Evolutionary conservation across 208 protist genomes (phyloP).

Genomic region (Polymyxa betae): DNA sequence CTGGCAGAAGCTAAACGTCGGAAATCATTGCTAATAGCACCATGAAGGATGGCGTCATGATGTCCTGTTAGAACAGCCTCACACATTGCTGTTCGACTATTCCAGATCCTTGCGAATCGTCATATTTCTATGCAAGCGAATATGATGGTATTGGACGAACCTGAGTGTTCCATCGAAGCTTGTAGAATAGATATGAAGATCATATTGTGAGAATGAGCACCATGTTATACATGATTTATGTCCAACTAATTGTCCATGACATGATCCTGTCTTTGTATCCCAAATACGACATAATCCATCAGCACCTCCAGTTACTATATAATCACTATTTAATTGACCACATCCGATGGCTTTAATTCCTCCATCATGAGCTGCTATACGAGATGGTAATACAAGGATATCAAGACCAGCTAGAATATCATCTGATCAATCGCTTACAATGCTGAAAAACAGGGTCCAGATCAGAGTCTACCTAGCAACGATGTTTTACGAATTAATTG

Average conservation of each 20-base stretch:
- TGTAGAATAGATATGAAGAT: slow-evolving; percentile 33
- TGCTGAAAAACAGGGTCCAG: background rate
- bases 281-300: slow-evolving; percentile 50
- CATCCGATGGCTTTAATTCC: background rate
- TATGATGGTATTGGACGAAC: background rate
- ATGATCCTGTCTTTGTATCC: slow-evolving; percentile 14
- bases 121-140: background rate
- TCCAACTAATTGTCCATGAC: background rate
- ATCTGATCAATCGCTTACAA: background rate
- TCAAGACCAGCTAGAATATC: background rate
- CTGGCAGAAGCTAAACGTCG: slow-evolving; percentile 79
- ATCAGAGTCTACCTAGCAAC: background rate
- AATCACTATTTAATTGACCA: background rate
- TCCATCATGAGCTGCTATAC: slow-evolving; percentile 25
- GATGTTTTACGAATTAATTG: slow-evolving; percentile 5
- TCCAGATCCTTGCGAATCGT: background rate
- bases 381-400: slow-evolving; percentile 19
- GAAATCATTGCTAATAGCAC: slow-evolving; percentile 77
- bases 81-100: slow-evolving; percentile 1
- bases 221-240: slow-evolving; percentile 45
- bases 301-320: slow-evolving; percentile 14
- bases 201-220: slow-evolving; percentile 33
- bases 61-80: slow-evolving; percentile 77
- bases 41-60: slow-evolving; percentile 80
- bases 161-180: slow-evolving; percentile 52